Evolutionary conservation across 1,284 basidiomycete genomes (phyloP).

Genomic region (Ganoderma sinense): DNA sequence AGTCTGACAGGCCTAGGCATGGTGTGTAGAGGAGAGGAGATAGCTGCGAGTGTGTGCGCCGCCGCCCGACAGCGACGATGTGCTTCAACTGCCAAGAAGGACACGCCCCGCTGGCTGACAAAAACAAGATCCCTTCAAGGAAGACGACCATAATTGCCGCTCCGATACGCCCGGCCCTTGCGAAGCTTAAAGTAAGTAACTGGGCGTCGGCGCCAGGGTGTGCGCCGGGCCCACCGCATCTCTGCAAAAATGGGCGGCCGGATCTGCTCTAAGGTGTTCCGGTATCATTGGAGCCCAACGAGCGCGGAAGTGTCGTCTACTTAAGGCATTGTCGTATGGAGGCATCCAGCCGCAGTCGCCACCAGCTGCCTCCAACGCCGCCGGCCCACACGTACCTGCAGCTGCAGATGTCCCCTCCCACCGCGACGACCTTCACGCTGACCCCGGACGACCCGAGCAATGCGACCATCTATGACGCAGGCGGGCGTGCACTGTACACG

Average conservation of each 20-base stretch:
- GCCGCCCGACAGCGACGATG: no score
- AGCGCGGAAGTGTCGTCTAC: not conserved
- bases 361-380: not conserved
- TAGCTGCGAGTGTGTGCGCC: not conserved
- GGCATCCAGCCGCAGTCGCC: not conserved
- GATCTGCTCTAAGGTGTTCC: not conserved
- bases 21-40: not conserved
- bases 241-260: not conserved
- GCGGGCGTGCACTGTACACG: constrained; percentile 44
- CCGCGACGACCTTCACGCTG: constrained; percentile 39
- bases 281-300: not conserved
- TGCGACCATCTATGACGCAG: constrained; percentile 43
- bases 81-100: not conserved
- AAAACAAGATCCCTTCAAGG: not conserved
- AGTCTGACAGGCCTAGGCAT: no score
- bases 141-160: not conserved
- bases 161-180: not conserved
- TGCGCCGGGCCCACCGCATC: constrained; percentile 1
- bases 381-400: not conserved
- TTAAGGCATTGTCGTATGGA: not conserved
- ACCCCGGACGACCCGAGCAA: constrained; percentile 51
- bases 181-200: not conserved
- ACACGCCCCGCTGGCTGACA: not conserved
- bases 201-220: not conserved
- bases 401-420: not conserved